phyloP scores from a whole-genome alignment of 352 stramenopile species.

The Globisporangium cederbergense region DNA sequence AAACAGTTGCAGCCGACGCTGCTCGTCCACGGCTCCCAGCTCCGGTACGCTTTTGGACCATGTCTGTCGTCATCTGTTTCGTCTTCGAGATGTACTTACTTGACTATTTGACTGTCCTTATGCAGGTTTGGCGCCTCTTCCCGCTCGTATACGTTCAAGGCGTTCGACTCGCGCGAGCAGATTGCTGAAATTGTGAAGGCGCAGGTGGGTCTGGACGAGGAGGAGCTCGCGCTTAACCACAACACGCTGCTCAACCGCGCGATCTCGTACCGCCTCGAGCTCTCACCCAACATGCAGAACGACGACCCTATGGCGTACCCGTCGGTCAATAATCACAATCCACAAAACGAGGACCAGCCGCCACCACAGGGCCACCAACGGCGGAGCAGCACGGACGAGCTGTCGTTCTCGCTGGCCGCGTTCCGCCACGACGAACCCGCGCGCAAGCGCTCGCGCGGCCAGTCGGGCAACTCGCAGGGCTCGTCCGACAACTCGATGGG shows the following conservation, averaged over 20 bases:
- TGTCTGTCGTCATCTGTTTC: background rate
- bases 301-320: slow-evolving; percentile 40
- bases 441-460: slow-evolving; percentile 45
- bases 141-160: slow-evolving; percentile 78
- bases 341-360: slow-evolving; percentile 19
- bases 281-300: slow-evolving; percentile 49
- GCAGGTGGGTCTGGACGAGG: slow-evolving; percentile 44
- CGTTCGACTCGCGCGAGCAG: slow-evolving; percentile 73
- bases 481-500: slow-evolving; percentile 45
- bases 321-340: slow-evolving; percentile 13
- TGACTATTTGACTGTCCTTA: background rate
- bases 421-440: slow-evolving; percentile 22
- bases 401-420: slow-evolving; percentile 24
- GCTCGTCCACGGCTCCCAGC: slow-evolving; percentile 49
- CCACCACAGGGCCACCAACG: slow-evolving; percentile 15
- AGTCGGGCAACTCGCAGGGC: slow-evolving; percentile 51
- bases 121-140: slow-evolving; percentile 70
- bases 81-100: background rate
- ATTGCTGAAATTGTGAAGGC: slow-evolving; percentile 59
- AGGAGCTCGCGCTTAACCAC: slow-evolving; percentile 63
- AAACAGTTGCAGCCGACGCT: slow-evolving; percentile 67
- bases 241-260: slow-evolving; percentile 83
- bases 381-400: slow-evolving; percentile 28
- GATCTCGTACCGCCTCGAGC: slow-evolving; percentile 71
- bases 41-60: slow-evolving; percentile 31